Evolutionary conservation across 2,329 filamentous ascomycete genomes (phyloP).

Genomic region (Beauveria sp.): DNA sequence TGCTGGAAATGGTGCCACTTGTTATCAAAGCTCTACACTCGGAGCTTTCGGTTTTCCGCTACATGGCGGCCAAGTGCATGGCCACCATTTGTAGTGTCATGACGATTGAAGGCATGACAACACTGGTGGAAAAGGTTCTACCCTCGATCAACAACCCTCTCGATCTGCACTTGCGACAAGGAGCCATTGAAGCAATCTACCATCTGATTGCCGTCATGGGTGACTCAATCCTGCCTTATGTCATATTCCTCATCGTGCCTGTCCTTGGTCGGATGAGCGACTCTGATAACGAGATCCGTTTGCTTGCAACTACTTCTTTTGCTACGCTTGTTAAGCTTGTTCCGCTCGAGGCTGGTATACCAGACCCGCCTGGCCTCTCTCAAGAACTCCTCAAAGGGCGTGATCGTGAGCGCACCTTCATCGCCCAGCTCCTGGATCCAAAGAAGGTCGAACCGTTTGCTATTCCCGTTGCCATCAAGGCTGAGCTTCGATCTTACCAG

Average conservation of each 20-base stretch:
- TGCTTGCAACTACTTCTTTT: slow-evolving; percentile 94
- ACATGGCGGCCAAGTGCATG: slow-evolving; percentile 94
- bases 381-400: slow-evolving; percentile 80
- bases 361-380: slow-evolving; percentile 88
- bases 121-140: slow-evolving; percentile 84
- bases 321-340: slow-evolving; percentile 95
- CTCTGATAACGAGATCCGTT: slow-evolving; percentile 87
- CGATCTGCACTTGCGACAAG: slow-evolving; percentile 83
- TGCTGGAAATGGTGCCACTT: slow-evolving; percentile 75
- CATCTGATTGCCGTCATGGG: slow-evolving; percentile 98
- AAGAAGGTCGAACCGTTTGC: slow-evolving; percentile 93
- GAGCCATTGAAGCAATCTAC: slow-evolving; percentile 90
- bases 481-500: slow-evolving; percentile 91
- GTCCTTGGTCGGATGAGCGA: slow-evolving; percentile 98
- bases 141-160: slow-evolving; percentile 86
- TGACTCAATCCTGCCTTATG: slow-evolving; percentile 88
- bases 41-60: slow-evolving; percentile 83
- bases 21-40: slow-evolving; percentile 85
- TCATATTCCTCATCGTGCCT: slow-evolving; percentile 97
- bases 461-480: slow-evolving; percentile 95
- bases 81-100: slow-evolving; percentile 97
- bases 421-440: slow-evolving; percentile 88
- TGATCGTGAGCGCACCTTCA: slow-evolving; percentile 92
- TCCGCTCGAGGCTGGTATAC: slow-evolving; percentile 92
- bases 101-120: slow-evolving; percentile 89